These are phyloP conservation scores for Dryas alaskensis DNA, from an alignment of 306 rosid genomes.

Conservation along the genomic window DNA sequence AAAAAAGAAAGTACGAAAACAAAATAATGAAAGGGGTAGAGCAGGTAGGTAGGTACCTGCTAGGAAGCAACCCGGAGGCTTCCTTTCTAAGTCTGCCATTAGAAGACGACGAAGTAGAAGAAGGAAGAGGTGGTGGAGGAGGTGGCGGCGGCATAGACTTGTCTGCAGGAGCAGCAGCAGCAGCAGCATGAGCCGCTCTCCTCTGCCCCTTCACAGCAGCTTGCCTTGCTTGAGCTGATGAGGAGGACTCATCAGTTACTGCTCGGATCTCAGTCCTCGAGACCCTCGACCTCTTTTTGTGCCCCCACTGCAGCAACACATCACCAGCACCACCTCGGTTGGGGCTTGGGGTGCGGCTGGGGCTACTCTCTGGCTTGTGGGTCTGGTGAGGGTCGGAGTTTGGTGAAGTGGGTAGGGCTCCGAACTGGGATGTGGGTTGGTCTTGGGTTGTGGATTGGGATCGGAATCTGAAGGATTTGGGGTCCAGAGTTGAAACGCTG, in stretches of 20 bases:
- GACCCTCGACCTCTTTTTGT: slow-evolving; percentile 54
- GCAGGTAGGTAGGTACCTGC: slow-evolving; percentile 36
- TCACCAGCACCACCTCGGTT: slow-evolving; percentile 45
- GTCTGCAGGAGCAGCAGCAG: slow-evolving; percentile 1
- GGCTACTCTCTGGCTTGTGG: slow-evolving; percentile 29
- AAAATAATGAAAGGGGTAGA: background rate
- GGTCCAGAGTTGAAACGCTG: slow-evolving; percentile 26
- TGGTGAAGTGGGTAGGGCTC: slow-evolving; percentile 19
- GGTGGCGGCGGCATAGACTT: slow-evolving; percentile 46
- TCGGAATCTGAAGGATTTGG: slow-evolving; percentile 47
- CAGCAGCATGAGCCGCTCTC: slow-evolving; percentile 16
- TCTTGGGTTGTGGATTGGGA: slow-evolving; percentile 31
- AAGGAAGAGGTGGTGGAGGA: slow-evolving; percentile 38
- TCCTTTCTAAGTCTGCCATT: slow-evolving; percentile 45
- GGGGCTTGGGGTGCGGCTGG: slow-evolving; percentile 39
- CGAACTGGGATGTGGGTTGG: slow-evolving; percentile 22
- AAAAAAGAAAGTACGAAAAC: background rate
- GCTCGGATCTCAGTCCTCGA: slow-evolving; percentile 51
- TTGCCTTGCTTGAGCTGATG: slow-evolving; percentile 37
- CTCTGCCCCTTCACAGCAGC: slow-evolving; percentile 35
- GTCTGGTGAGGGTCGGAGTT: slow-evolving; percentile 22
- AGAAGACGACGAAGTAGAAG: slow-evolving; percentile 30
- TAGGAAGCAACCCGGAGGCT: slow-evolving; percentile 32
- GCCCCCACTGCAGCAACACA: slow-evolving; percentile 65
- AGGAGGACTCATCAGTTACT: slow-evolving; percentile 46